Conservation (phyloP, 2,329 filamentous ascomycete genomes). For the Clarireedia homoeocarpa region DNA sequence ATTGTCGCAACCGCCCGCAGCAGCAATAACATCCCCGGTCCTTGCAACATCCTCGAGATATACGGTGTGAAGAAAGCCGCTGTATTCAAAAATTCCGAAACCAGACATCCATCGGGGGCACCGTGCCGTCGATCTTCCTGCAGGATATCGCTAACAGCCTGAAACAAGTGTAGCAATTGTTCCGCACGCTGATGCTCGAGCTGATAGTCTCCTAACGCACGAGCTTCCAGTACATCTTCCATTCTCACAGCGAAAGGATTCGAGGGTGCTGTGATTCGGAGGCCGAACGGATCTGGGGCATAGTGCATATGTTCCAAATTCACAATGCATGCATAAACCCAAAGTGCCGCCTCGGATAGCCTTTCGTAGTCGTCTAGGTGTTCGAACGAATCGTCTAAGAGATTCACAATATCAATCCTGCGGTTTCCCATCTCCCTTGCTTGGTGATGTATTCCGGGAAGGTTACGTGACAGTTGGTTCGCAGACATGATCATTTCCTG, state of each 20-base stretch:
- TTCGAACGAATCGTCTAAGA: background rate
- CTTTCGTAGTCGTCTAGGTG: background rate
- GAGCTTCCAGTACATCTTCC: background rate
- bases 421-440: constrained; percentile 1
- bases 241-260: background rate
- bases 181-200: background rate
- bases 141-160: constrained; percentile 3
- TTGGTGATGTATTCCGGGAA: constrained; percentile 6
- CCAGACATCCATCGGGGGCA: background rate
- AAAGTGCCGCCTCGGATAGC: background rate
- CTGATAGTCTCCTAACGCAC: background rate
- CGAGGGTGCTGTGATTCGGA: background rate
- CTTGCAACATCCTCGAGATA: background rate
- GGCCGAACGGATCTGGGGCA: background rate
- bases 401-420: background rate
- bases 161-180: constrained; percentile 6
- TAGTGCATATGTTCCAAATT: background rate
- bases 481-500: background rate
- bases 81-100: constrained; percentile 3
- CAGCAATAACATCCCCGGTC: constrained; percentile 4
- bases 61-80: background rate
- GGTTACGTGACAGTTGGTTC: background rate
- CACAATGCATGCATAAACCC: background rate
- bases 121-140: background rate
- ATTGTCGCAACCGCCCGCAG: constrained; percentile 4